Base-by-base conservation (phyloP, 2,329 filamentous ascomycete species). In the Exophiala dermatitidis region DNA sequence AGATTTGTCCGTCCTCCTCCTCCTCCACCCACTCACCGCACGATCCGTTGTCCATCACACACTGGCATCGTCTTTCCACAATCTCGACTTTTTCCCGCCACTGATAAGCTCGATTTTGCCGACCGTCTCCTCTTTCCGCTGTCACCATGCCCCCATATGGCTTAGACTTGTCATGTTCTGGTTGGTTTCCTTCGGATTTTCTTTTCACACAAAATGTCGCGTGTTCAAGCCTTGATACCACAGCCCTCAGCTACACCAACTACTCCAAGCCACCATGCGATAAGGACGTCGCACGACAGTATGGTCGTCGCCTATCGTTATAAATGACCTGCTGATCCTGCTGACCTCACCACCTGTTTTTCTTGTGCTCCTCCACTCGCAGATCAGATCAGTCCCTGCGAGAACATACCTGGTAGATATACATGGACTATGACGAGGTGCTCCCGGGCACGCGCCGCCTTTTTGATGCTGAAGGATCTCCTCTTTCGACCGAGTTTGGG, bases 391-490 rank as follows among this genome's bases (percentile, higher is more conserved):
- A 3, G 19, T 29, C 32, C 44, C 12, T 33, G 19, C 34, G 28
- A 34, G 28, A 12, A 33, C 29, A n/a, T 31, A 19, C 53, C 34
- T n/a, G 30, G 28, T 19, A 33, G 19, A n/a, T 31, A 19, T 48
- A 44, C n/a, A 55, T 55, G 53, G 53, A 55, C 26, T 55, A 51
- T 40, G 50, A 58, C 10, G 54, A 61, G 43, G 48, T 50, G 33
- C 46, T 62, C 9, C 59, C 60, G 3, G 60, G 60, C 48, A 64
- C 61, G 12, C 61, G 53, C 57, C 60, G 56, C 50, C 57, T 62
- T 46, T 61, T 56, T 33, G 59, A 60, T 52, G 46, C 53, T 48
- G 50, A 59, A 52, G 62, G 62, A 50, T 55, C 49, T 26, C 53
- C 54, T 12, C 45, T 60, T 12, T 53, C 53, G 34, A 53, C 48